Base-by-base conservation (phyloP, 768 basidiomycete species). In the Coprinopsis sp. region DNA sequence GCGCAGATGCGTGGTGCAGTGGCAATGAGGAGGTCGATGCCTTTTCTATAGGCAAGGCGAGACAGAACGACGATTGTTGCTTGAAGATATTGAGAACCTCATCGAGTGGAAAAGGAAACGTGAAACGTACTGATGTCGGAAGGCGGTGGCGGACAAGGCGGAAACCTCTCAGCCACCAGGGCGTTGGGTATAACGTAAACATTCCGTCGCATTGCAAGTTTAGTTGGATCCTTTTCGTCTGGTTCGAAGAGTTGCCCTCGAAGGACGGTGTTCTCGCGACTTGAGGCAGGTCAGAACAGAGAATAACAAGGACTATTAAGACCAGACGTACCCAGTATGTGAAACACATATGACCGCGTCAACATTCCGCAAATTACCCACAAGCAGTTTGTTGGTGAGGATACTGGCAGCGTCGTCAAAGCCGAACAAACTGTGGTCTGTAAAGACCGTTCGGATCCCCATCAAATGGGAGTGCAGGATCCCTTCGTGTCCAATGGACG, bases 381-480 rank as follows among this genome's bases (percentile, higher is more conserved):
- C 87, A 31, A 98, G 71, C 27, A 99, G 77, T 63, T 99, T 99
- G 70, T 99, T 99, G 4, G 96, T 97, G 53, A 97, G 71, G 31
- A 99, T 95, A 54, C 94, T 93, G 1, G 93, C 94, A 13, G 96
- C 94, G 59, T 97, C 94, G 25, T 91, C 94, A 58, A 99, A 93
- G 1, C 93, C 95, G 55, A 98, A 98, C 22, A 99, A 65, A 57
- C 89, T 92, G 57, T 99, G 95, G 64, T 99, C 96, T 0, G 96
- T 98, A 62, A 98, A 95, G 8, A 97, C 88, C 0, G 91, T 92
- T 31, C 87, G 81, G 11, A 97, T 74, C 10, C 88, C 86, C 68
- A 98, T 76, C 16, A 91, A 69, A 54, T 92, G 87, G 0, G 92
- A 79, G 53, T 97, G 93, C 14, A 97, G 66, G 46, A 99, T 86